Base-by-base conservation (phyloP, 306 rosid species). In the Cicer judaicum region DNA sequence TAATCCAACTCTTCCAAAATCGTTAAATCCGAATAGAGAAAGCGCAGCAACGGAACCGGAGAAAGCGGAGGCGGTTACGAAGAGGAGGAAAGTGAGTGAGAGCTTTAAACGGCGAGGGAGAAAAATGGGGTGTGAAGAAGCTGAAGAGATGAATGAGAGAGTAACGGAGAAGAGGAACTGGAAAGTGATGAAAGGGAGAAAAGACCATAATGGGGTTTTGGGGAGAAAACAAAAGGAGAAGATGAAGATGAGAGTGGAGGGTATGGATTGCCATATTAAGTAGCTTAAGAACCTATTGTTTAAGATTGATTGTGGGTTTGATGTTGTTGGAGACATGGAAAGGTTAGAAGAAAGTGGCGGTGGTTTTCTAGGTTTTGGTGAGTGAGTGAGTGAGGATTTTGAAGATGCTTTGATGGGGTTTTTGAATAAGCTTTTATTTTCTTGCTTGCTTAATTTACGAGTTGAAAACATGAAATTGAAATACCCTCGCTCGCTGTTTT, bases 251-350 rank as follows among this genome's bases (percentile, higher is more conserved):
- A 84, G 10, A 15, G 93, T 49, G 48, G 99, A 92, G 68, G 96
- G 90, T 54, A 94, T 92, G 52, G 88, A 92, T 70, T 94, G 99
- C 99, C 99, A 94, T 66, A 94, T 84, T 18, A 94, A 78, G 69
- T 81, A 94, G 57, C 96, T 88, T 13, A 92, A 77, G 42, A 88
- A 90, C 0, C 96, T 85, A 56, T 90, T 87, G 81, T 84, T 83
- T 19, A 92, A 77, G 54, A 89, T 64, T 60, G 82, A 9, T 43
- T 83, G 79, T 7, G 88, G 88, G 19, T 60, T 60, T 60, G 84
- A 49, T 68, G 64, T 10, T 44, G 62, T n/a, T 43, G 50, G 34
- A 60, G 82, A 73, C 87, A 75, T 79, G 8, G 43, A 15, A 2
- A 7, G 10, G 0, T 39, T 34, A 2, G 10, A 41, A 2, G 38